A percentile compares a stretch with the other conserved stretches of the same genome.
phyloP scores from a whole-genome alignment of 768 basidiomycete species.

The Chlorophyllum brunneum region DNA sequence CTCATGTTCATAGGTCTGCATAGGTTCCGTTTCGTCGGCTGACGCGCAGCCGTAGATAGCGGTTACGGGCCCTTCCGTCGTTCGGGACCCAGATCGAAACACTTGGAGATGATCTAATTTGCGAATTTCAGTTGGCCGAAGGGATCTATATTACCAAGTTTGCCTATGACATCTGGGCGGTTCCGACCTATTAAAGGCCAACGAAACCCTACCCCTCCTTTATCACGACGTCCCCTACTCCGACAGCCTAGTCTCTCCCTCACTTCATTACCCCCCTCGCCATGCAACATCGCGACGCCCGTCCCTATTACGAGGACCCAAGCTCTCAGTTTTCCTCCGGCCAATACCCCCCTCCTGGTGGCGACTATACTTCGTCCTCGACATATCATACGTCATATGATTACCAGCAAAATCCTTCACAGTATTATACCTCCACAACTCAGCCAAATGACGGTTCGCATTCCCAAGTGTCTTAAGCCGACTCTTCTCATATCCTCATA shows the following conservation, averaged over 20 bases:
- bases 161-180: slow-evolving; percentile 37
- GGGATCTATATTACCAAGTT: slow-evolving; percentile 31
- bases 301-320: slow-evolving; percentile 40
- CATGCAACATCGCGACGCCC: slow-evolving; percentile 39
- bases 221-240: slow-evolving; percentile 21
- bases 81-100: slow-evolving; percentile 37
- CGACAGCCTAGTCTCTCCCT: slow-evolving; percentile 17
- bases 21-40: slow-evolving; percentile 32
- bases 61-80: slow-evolving; percentile 34
- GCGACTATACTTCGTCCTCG: slow-evolving; percentile 23
- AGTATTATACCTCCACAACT: slow-evolving; percentile 31
- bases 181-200: slow-evolving; percentile 44
- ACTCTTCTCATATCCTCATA: slow-evolving; percentile 1
- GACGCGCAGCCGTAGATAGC: slow-evolving; percentile 31
- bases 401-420: slow-evolving; percentile 29
- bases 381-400: slow-evolving; percentile 22
- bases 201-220: slow-evolving; percentile 22
- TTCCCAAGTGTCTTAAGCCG: slow-evolving; percentile 1
- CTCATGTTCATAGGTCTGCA: slow-evolving; percentile 11
- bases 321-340: slow-evolving; percentile 25
- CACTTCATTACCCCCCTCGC: slow-evolving; percentile 14
- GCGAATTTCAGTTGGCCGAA: slow-evolving; percentile 22
- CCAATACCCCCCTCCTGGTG: slow-evolving; percentile 23
- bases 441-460: slow-evolving; percentile 22
- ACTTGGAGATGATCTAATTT: slow-evolving; percentile 36